Evolutionary conservation across 371 early-diverging fungal genomes (phyloP), one percentile per base, ranked within the genome.

Genomic region (Mucor mucedo): DNA sequence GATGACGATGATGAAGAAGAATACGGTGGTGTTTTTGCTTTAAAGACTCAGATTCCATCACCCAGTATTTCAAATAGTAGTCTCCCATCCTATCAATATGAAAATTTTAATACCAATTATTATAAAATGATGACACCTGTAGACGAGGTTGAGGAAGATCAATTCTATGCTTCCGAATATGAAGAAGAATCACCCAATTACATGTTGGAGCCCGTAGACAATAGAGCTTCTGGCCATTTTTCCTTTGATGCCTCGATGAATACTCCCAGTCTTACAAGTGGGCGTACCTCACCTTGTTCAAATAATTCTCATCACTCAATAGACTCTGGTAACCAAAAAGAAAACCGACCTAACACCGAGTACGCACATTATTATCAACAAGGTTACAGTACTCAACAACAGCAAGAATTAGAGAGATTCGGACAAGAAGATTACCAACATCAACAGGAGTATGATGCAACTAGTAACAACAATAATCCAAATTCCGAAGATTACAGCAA

Each of bases 81-180:
- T 13, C 10, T 50, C 30, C 50, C 50, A 27, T 50, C 50, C 10
- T 50, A 50, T 30, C 50, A 50, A 13, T 50, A 50, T 30, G 50
- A 50, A 30, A 28, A 50, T 11, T 50, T 50, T 14, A 50, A 50
- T 32, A 30, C 32, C 5, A 48, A 40, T 39, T 38, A 52, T n/a
- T 39, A 58, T 30, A 35, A 61, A 35, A 52, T 58, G 32, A 66
- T 66, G 66, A 62, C 68, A 33, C 68, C 68, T 33, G 68, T 67
- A 2, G 28, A 52, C 35, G 68, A 67, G 35, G 68, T 62, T 1
- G 68, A 67, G 47, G 68, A 66, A 33, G 55, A 58, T 2, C 52
- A 64, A n/a, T 11, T 52, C 3, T 48, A 30, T 50, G 21, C 6
- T 14, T 30, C 27, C 50, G 60, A 66, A 21, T 47, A 60, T 5